Conservation (phyloP, 176 grass and related monocot genomes). For the Triticum dicoccoides region DNA sequence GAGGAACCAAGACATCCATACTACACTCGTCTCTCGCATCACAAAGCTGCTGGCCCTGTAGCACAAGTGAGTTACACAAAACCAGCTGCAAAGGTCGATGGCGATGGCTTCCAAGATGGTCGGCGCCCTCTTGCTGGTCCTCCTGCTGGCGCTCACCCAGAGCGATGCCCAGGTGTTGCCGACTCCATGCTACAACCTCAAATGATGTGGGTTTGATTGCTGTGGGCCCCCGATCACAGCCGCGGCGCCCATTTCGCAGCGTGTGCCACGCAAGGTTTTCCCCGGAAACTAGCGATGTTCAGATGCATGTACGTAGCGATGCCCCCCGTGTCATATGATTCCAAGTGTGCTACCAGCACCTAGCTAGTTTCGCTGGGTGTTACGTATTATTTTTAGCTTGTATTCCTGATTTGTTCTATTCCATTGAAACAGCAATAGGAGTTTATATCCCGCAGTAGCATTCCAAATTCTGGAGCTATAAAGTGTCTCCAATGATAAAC, state of each 20-base stretch:
- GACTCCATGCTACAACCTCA: constrained; percentile 30
- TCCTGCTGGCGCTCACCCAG: constrained; percentile 36
- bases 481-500: not conserved
- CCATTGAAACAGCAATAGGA: not conserved
- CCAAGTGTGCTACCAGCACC: too few species aligned
- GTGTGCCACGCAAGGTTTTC: constrained; percentile 15
- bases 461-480: not conserved
- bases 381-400: not conserved
- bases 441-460: not conserved
- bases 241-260: not conserved
- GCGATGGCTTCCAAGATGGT: constrained; percentile 22
- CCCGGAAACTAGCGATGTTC: not conserved
- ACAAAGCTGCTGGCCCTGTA: not conserved
- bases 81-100: not conserved
- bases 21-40: not conserved
- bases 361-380: too few species aligned
- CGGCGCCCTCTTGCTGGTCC: not conserved
- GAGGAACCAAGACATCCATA: not conserved
- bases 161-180: constrained; percentile 37
- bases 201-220: constrained; percentile 44
- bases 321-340: too few species aligned
- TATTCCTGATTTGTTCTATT: not conserved
- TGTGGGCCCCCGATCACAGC: not conserved
- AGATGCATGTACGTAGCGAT: too few species aligned
- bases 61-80: not conserved